Conservation (phyloP, 2,329 filamentous ascomycete species). For the Scleromitrula shiraiana region DNA sequence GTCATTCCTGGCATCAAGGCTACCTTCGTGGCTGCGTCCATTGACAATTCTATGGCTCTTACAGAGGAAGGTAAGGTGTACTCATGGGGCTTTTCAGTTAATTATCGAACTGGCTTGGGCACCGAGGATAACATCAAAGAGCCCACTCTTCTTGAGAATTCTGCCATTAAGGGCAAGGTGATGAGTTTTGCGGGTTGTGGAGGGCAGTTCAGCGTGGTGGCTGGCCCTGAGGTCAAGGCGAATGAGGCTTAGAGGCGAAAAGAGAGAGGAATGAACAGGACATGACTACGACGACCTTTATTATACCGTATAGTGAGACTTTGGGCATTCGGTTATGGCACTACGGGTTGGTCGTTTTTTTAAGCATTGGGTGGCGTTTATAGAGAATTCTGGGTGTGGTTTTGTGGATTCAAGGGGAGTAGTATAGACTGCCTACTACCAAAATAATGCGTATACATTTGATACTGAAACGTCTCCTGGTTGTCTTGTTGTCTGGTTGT, state of each 20-base stretch:
- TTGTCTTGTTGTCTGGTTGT: no score
- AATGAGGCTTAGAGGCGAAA: not conserved
- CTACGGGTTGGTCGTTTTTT: no score
- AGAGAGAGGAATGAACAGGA: no score
- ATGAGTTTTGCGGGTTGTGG: slow-evolving; percentile 72
- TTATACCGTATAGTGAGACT: no score
- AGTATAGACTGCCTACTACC: no score
- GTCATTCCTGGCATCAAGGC: slow-evolving; percentile 32
- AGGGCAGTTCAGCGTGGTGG: slow-evolving; percentile 67
- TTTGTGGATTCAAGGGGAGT: no score
- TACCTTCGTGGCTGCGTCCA: slow-evolving; percentile 50
- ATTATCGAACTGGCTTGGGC: slow-evolving; percentile 72
- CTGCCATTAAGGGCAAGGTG: slow-evolving; percentile 65
- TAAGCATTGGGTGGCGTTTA: no score
- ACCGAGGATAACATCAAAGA: slow-evolving; percentile 67
- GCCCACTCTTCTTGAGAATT: slow-evolving; percentile 79
- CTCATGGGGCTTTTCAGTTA: slow-evolving; percentile 72
- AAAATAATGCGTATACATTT: no score
- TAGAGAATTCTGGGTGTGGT: no score
- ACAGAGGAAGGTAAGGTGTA: slow-evolving; percentile 61
- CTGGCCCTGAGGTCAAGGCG: slow-evolving; percentile 29
- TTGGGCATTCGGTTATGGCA: no score
- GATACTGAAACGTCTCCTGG: no score
- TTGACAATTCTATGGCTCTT: slow-evolving; percentile 66
- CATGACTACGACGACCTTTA: no score